Percentiles rank a stretch among this genome's conserved stretches.
Conservation (phyloP, 2,329 filamentous ascomycete species). For the Nannizziopsis barbatae region DNA sequence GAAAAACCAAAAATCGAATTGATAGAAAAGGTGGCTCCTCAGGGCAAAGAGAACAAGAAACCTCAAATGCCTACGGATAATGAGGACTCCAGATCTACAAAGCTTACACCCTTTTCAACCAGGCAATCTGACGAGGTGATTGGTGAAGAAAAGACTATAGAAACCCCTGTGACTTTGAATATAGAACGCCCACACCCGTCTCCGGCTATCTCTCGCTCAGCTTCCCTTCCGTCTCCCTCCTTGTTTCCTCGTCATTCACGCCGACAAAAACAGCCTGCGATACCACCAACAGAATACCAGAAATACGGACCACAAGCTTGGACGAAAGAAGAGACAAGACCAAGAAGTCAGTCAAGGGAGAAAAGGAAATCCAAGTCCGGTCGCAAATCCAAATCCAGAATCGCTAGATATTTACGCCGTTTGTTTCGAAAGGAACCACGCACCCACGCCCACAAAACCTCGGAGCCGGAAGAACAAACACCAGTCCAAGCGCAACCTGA, state of each 20-base stretch:
- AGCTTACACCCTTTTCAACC: conserved; percentile 11
- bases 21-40: too few relatives aligned
- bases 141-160: not conserved
- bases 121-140: not conserved
- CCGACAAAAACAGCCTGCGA: conserved; percentile 17
- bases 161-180: not conserved
- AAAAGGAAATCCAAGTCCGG: not conserved
- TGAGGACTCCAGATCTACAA: conserved; percentile 2
- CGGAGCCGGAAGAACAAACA: not conserved
- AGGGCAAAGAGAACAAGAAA: too few relatives aligned
- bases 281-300: conserved; percentile 23
- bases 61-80: too few relatives aligned
- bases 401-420: too few relatives aligned
- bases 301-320: conserved; percentile 21
- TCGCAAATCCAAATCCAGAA: not conserved
- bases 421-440: too few relatives aligned
- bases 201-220: conserved; percentile 1
- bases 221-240: conserved; percentile 5
- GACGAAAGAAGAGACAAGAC: conserved; percentile 1
- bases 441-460: too few relatives aligned
- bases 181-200: not conserved
- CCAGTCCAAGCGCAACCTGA: not conserved
- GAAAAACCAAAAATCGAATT: not conserved
- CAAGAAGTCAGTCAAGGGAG: too few relatives aligned
- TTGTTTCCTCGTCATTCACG: not conserved